Evolutionary conservation across 148 eudicot genomes (phyloP), one percentile per base, ranked within the genome.

Genomic region (Pharnaceum exiguum): DNA sequence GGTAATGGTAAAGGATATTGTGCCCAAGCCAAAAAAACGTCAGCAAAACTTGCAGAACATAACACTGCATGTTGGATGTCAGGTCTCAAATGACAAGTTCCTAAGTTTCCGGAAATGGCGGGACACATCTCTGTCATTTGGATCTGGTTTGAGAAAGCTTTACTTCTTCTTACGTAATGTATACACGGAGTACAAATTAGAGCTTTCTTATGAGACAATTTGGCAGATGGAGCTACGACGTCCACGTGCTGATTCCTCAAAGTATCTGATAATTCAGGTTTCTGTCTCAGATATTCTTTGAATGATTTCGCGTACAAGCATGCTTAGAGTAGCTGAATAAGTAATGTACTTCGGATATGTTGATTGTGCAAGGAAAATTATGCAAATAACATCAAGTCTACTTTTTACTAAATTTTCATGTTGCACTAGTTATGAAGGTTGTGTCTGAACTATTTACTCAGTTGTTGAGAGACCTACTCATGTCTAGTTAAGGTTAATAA

Each of bases 211-310:
- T 63, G 85, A 75, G 48, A 72, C 72, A 51, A 63, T 83, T 32
- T 83, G 74, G 85, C 80, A 75, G 62, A 75, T 71, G 63, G 77
- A 77, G 57, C 76, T 71, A 18, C 60, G 73, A 59, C 51, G 66
- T 46, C 80, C 63, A 42, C 77, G 33, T 19, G 67, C 51, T 47
- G 51, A 39, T 68, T 17, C 1, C 60, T 49, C 63, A 12, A 59
- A 74, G 46, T 77, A 69, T 70, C 69, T 83, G 61, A 62, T 83
- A 4, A 69, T 83, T 64, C 85, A 83, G 89, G 89, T 83, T 59
- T 54, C 40, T 19, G 21, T 23, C 1, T 12, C 26, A 15, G 21
- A 40, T 50, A 31, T 46, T 23, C 10, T 51, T 40, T n/a, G n/a
- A n/a, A 5, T 33, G 10, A 4, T 47, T 22, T 2, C 27, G 22